phyloP scores from a whole-genome alignment of 2,329 filamentous ascomycete species.

The Penicillium sp. region DNA sequence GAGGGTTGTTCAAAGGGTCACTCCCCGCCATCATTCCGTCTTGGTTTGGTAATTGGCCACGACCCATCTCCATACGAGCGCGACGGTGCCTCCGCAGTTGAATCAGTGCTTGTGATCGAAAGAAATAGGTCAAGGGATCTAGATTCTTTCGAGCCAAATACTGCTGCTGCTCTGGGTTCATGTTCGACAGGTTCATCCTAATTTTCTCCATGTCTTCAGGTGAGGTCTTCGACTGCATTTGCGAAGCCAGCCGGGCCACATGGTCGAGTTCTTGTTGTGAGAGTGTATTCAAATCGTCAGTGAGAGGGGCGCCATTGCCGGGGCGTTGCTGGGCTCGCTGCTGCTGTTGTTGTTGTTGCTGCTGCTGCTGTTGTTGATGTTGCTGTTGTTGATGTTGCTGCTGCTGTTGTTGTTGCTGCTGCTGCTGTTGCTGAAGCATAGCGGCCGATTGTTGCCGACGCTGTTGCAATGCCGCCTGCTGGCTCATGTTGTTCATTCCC shows the following conservation, averaged over 20 bases:
- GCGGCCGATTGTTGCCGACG: constrained; percentile 26
- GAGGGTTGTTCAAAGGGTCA: constrained; percentile 38
- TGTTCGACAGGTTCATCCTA: constrained; percentile 44
- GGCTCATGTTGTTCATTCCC: constrained; percentile 34
- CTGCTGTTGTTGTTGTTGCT: constrained; percentile 21
- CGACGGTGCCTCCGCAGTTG: constrained; percentile 40
- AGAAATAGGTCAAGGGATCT: constrained; percentile 52
- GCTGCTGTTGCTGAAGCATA: constrained; percentile 31
- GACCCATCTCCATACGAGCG: constrained; percentile 32
- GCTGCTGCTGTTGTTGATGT: constrained; percentile 23
- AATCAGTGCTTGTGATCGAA: constrained; percentile 49
- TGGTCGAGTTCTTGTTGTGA: constrained; percentile 43
- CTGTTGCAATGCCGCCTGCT: constrained; percentile 35
- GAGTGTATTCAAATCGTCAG: constrained; percentile 37
- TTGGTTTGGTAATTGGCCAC: constrained; percentile 28
- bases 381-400: constrained; percentile 30
- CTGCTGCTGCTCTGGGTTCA: constrained; percentile 49
- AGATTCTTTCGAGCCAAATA: constrained; percentile 45
- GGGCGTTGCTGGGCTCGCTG: constrained; percentile 34
- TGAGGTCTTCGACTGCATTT: constrained; percentile 46
- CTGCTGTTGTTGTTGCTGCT: constrained; percentile 33
- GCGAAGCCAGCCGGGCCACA: constrained; percentile 47
- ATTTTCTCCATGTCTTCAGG: constrained; percentile 50
- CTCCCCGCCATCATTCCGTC: constrained; percentile 36
- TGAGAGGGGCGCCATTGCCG: constrained; percentile 24